These are phyloP conservation scores for Pisolithus thermaeus DNA, from an alignment of 1,284 basidiomycete genomes.

Conservation along the genomic window DNA sequence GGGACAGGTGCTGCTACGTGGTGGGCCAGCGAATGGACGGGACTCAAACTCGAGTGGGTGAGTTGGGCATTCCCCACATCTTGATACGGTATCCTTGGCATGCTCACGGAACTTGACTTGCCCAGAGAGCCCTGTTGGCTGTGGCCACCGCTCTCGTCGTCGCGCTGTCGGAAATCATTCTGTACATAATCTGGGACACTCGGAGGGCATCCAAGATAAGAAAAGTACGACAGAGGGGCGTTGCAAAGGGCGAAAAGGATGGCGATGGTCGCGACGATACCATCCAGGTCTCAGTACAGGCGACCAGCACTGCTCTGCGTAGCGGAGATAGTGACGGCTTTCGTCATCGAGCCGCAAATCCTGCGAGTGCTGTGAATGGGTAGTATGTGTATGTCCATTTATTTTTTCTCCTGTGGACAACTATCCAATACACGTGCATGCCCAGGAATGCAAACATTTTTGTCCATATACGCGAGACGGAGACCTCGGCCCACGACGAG, in stretches of 20 bases:
- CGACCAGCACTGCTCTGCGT: slow-evolving; percentile 18
- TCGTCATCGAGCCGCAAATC: slow-evolving; percentile 17
- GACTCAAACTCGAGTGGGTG: slow-evolving; percentile 71
- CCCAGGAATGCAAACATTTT: background rate
- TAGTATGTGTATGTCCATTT: background rate
- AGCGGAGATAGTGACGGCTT: slow-evolving; percentile 7
- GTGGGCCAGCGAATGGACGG: slow-evolving; percentile 61
- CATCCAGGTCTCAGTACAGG: slow-evolving; percentile 7
- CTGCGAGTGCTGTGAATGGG: background rate
- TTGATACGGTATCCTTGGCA: background rate
- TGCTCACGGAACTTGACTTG: slow-evolving; percentile 6
- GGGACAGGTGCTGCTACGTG: slow-evolving; percentile 63
- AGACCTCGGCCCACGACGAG: too few species aligned
- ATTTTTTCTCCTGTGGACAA: background rate
- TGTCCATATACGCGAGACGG: too few species aligned
- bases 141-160: slow-evolving; percentile 55
- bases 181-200: slow-evolving; percentile 70
- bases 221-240: slow-evolving; percentile 16
- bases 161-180: slow-evolving; percentile 57
- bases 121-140: slow-evolving; percentile 59
- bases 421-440: too few species aligned
- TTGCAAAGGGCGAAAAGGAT: slow-evolving; percentile 33
- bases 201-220: slow-evolving; percentile 28
- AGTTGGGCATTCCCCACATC: background rate
- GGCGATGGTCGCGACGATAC: slow-evolving; percentile 13